Conservation (phyloP, 129 eudicot species). For the Sambucus nigra region DNA sequence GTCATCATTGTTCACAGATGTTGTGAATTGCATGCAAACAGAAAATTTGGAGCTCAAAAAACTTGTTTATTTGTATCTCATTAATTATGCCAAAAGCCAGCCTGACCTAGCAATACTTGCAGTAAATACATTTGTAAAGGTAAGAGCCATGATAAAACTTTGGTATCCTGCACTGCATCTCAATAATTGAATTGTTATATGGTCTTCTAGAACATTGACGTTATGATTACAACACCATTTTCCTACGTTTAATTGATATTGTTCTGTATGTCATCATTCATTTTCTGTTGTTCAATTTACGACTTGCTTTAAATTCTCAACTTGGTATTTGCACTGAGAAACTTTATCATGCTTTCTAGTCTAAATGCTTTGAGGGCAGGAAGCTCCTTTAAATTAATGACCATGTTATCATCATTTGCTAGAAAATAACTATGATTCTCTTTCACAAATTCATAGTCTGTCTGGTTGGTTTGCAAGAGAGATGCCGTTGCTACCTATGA, state of each 20-base stretch:
- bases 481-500: no score
- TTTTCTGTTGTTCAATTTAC: background rate
- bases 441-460: no score
- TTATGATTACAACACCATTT: constrained; percentile 5
- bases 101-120: constrained; percentile 98
- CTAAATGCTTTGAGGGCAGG: background rate
- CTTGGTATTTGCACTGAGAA: background rate
- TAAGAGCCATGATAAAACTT: constrained; percentile 18
- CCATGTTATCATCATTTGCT: no score
- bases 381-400: background rate
- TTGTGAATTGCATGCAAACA: constrained; percentile 98
- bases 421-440: no score
- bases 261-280: background rate
- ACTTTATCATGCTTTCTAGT: background rate
- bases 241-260: background rate
- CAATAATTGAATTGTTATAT: constrained; percentile 8
- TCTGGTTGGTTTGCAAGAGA: no score
- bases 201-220: constrained; percentile 6
- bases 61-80: constrained; percentile 94
- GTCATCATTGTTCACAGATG: constrained; percentile 94
- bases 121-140: constrained; percentile 99
- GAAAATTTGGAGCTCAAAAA: constrained; percentile 96
- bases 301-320: background rate
- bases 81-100: constrained; percentile 96
- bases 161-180: background rate